phyloP scores from a whole-genome alignment of 2,329 filamentous ascomycete genomes.

The Fusarium brachygibbosum region DNA sequence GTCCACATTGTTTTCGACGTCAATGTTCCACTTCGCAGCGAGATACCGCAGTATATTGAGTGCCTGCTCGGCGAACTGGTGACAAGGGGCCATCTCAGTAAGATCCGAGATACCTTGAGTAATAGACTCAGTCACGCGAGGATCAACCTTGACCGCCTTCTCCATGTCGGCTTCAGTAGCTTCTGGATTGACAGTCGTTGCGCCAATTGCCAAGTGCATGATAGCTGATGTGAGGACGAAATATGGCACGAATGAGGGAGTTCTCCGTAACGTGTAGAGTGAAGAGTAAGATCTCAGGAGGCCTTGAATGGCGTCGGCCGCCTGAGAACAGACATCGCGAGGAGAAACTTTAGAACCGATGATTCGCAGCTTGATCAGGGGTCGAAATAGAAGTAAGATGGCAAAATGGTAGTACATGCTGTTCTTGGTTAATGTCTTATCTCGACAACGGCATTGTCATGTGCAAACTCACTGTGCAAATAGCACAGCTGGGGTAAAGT shows the following conservation, averaged over 20 bases:
- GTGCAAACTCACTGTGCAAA: slow-evolving; percentile 74
- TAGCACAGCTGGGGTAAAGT: slow-evolving; percentile 79
- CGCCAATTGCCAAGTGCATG: slow-evolving; percentile 70
- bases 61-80: slow-evolving; percentile 72
- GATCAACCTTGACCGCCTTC: slow-evolving; percentile 54
- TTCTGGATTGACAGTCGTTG: slow-evolving; percentile 50
- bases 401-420: slow-evolving; percentile 80
- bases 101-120: slow-evolving; percentile 69
- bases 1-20: slow-evolving; percentile 59
- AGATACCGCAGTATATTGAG: slow-evolving; percentile 71
- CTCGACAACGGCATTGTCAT: background rate
- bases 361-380: slow-evolving; percentile 75
- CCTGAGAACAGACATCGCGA: slow-evolving; percentile 74
- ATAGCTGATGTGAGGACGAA: slow-evolving; percentile 73
- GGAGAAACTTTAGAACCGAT: slow-evolving; percentile 74
- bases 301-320: slow-evolving; percentile 70
- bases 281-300: slow-evolving; percentile 69
- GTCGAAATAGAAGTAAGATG: slow-evolving; percentile 80
- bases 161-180: slow-evolving; percentile 49
- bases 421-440: slow-evolving; percentile 8
- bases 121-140: slow-evolving; percentile 61
- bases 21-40: slow-evolving; percentile 70
- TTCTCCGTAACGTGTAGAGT: slow-evolving; percentile 69
- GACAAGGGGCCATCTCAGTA: slow-evolving; percentile 71
- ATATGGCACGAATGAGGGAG: slow-evolving; percentile 72